Base-by-base conservation (phyloP, 768 basidiomycete species). In the Leucocoprinus leucothites region DNA sequence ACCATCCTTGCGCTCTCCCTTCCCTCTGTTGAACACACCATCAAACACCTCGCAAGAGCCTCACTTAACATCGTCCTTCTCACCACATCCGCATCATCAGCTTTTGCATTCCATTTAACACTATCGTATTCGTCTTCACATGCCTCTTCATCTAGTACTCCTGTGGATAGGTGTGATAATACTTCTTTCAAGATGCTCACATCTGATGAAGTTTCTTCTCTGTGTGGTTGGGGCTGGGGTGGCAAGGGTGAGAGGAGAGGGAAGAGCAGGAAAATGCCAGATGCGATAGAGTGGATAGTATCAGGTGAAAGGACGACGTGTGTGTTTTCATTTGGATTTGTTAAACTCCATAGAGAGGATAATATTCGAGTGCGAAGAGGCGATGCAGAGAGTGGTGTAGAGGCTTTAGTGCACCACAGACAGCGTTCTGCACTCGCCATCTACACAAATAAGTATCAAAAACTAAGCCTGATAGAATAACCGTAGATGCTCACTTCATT, bases 361-460 rank as follows among this genome's bases (percentile, higher is more conserved):
- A 89, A 60, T 22, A 86, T 71, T 19, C 82, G 77, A 8, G 75
- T 72, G 16, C 82, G 76, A 47, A 78, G 67, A 16, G 61, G 60
- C 7, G 77, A 72, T 6, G 70, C 58, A 38, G 72, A 69, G 18
- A 74, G 72, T 6, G 1, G 8, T 2, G 47, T 19, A n/a, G 82
- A 82, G 8, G 86, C 86, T 59, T 79, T 81, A 60, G 82, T 82
- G 63, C 87, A 89, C 89, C 89, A 91, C 26, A 86, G 58, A 60
- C 78, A 82, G 22, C 88, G 81, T 56, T 83, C 82, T 9, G 86
- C 71, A 51, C 77, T 79, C 21, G 68, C 71, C 60, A 77, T 64
- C 72, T 74, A 59, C 5, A 2, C 31, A 28, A 47, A 47, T 19
- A 34, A 48, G 16, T 44, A n/a, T 28, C 52, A 11, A 56, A 56